Evolutionary conservation across 176 grass and related monocot species (phyloP), one percentile per base, ranked within the genome.

Genomic region (Pharus latifolius): DNA sequence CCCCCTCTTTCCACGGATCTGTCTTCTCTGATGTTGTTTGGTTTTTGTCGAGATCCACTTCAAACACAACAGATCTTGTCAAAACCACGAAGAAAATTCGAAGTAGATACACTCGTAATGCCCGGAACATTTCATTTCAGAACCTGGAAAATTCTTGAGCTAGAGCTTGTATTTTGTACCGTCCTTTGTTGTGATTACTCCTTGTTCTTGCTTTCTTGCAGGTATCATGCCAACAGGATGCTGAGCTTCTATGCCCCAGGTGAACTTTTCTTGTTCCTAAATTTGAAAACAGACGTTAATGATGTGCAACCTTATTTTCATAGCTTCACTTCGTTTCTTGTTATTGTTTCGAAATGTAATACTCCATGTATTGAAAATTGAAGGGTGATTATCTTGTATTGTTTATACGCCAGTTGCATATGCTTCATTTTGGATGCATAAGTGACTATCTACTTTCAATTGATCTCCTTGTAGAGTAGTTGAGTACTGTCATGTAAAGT

Each of bases 161-260:
- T 20, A 13, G 7, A 10, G 15, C 18, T 31, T 30, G 17, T n/a
- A n/a, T n/a, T n/a, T n/a, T n/a, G n/a, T n/a, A n/a, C n/a, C n/a
- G n/a, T 55, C 48, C 5, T 12, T 25, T 35, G 19, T 6, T 26
- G 49, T 49, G 52, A 25, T 3, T 7, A n/a, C 13, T 71, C 17
- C 69, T 22, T 43, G 3, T 5, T 5, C 13, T 7, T 18, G 1
- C 3, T 72, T 67, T 42, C 42, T 64, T 75, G 0, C 71, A 99
- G 95, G 95, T 99, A 99, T 26, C 90, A 99, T 65, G 91, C 84
- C 19, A 99, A 99, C 81, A 32, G 95, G 81, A 99, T 99, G 95
- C 81, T 99, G 56, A 99, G 90, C 84, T 99, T 99, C 77, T 99
- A 94, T 61, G 95, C 95, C 69, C 90, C 95, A 91, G 95, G 95